Base-by-base conservation (phyloP, 371 early-diverging fungal species). In the Quaeritorhiza haematococci region DNA sequence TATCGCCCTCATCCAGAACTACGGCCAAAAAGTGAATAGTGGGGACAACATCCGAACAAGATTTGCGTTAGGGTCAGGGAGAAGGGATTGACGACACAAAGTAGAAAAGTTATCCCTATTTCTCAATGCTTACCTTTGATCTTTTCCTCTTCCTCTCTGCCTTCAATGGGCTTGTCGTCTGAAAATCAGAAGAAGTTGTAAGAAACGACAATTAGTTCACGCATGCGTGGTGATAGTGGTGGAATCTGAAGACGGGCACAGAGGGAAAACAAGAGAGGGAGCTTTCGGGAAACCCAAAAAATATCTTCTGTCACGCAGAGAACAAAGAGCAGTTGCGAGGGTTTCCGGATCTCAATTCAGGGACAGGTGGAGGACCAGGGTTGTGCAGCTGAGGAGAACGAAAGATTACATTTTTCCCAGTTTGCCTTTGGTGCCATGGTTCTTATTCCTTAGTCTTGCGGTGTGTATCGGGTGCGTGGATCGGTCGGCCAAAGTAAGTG, bases 1-100 rank as follows among this genome's bases (percentile, higher is more conserved):
- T 98, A 73, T 98, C 98, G 59, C 90, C 92, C 65, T 93, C 96
- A 71, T 98, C 98, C 63, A 98, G 84, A 50, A 89, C 93, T 75
- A n/a, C n/a, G n/a, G n/a, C n/a, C n/a, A 24, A 44, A 33, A 32
- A n/a, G 28, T 32, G 27, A 49, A 57, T 58, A 57, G 58, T 32
- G 56, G 33, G 17, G 45, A 38, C 21, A 51, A 38, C 24, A 33
- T 19, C 42, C 1, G 49, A 55, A 47, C 27, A 41, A 17, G 33
- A 53, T 33, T 34, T 32, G 34, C n/a, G 30, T 47, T 23, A 19
- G 33, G 10, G 27, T 21, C 4, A 41, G n/a, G 6, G n/a, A n/a
- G n/a, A n/a, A 41, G 15, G 26, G 34, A 21, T 0, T 33, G n/a
- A 33, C n/a, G 46, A 35, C 35, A 23, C 51, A 27, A 10, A 43